These are phyloP conservation scores for Nigrograna mackinnonii DNA, from an alignment of 2,329 filamentous ascomycete genomes.

Conservation along the genomic window DNA sequence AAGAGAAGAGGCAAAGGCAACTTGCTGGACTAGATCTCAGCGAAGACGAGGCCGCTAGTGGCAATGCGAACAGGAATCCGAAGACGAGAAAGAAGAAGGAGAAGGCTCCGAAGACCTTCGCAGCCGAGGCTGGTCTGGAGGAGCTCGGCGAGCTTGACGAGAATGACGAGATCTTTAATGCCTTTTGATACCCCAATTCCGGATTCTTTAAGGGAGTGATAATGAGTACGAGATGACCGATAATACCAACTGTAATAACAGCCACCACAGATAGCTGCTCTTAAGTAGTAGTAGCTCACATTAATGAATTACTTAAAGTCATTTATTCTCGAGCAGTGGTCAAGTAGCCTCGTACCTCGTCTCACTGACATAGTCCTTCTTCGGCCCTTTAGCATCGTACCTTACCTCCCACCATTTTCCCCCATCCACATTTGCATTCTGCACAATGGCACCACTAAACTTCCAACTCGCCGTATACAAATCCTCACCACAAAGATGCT, in stretches of 20 bases:
- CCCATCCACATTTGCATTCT: slow-evolving; percentile 4
- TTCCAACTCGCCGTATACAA: slow-evolving; percentile 72
- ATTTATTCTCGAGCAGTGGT: too few relatives aligned
- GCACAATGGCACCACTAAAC: slow-evolving; percentile 48
- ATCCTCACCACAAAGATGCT: slow-evolving; percentile 73
- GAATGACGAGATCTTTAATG: slow-evolving; percentile 15
- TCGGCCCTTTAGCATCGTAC: slow-evolving; percentile 44
- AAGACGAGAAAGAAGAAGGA: slow-evolving; percentile 28
- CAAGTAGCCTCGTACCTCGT: slow-evolving; percentile 42
- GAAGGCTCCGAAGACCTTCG: slow-evolving; percentile 28
- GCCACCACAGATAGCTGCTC: too few relatives aligned
- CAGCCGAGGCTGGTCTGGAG: slow-evolving; percentile 32
- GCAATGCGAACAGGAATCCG: slow-evolving; percentile 21
- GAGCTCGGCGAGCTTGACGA: slow-evolving; percentile 30
- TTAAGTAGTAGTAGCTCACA: too few relatives aligned
- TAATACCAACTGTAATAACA: too few relatives aligned
- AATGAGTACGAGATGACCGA: too few relatives aligned
- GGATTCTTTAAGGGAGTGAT: too few relatives aligned
- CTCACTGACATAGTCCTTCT: slow-evolving; percentile 44
- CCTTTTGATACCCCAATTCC: slow-evolving; percentile 2
- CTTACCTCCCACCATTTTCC: slow-evolving; percentile 36
- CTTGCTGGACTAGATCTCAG: slow-evolving; percentile 22
- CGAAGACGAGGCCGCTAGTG: slow-evolving; percentile 21
- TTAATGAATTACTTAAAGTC: too few relatives aligned
- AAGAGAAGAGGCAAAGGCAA: slow-evolving; percentile 41